These are phyloP conservation scores for Blastocladiella britannica DNA, from an alignment of 192 early-diverging fungal species.

Conservation along the genomic window DNA sequence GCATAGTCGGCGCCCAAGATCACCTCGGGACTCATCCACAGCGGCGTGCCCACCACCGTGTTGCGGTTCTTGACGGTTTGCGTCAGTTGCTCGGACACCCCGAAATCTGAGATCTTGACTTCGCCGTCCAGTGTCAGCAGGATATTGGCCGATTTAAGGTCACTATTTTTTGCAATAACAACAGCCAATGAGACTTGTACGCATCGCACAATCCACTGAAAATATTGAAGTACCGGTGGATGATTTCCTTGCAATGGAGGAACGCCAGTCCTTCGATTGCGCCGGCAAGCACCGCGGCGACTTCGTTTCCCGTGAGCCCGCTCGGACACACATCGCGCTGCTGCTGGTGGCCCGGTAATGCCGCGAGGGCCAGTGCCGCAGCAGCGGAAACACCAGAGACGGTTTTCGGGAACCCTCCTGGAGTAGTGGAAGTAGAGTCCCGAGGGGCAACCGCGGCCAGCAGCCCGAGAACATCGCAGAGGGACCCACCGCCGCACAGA, in stretches of 20 bases:
- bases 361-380: too few species aligned
- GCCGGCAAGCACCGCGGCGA: slow-evolving; percentile 10
- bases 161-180: too few species aligned
- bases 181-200: too few species aligned
- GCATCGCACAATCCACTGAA: too few species aligned
- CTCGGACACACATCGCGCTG: background rate
- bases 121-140: slow-evolving; percentile 14
- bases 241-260: slow-evolving; percentile 13
- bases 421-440: too few species aligned
- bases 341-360: too few species aligned
- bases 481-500: slow-evolving; percentile 20
- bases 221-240: slow-evolving; percentile 11
- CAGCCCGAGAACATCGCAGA: slow-evolving; percentile 18
- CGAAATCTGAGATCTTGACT: slow-evolving; percentile 10
- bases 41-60: slow-evolving; percentile 15
- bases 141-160: slow-evolving; percentile 19
- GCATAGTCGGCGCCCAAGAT: slow-evolving; percentile 22
- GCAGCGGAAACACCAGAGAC: too few species aligned
- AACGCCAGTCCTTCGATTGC: slow-evolving; percentile 19
- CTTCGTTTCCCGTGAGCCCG: slow-evolving; percentile 13
- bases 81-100: slow-evolving; percentile 13
- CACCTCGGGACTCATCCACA: slow-evolving; percentile 32
- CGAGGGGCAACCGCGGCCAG: too few species aligned
- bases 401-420: too few species aligned
- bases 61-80: background rate